Evolutionary conservation across 176 grass and related monocot genomes (phyloP), one percentile per base, ranked within the genome.

Genomic region (Avena sativa): DNA sequence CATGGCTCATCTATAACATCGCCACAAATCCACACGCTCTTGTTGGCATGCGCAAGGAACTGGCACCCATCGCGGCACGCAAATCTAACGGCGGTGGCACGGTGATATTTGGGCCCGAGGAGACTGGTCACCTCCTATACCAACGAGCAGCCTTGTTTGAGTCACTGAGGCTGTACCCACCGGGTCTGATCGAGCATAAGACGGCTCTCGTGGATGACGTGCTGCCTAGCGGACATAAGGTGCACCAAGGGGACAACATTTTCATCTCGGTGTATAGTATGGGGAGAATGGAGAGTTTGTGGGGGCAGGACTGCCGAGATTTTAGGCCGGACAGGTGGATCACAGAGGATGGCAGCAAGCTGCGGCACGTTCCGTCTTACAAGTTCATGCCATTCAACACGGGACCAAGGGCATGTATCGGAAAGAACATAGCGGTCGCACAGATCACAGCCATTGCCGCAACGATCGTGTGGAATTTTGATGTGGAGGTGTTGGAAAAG

Each of bases 291-390:
- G 87, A 86, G 73, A 30, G 44, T 32, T 11, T 87, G 26, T 92
- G 87, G 91, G 91, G 84, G 1, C 12, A 89, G 50, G 83, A 92
- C 51, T 87, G 87, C 83, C 3, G 11, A 46, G 83, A 86, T 46
- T 89, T 79, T 46, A 89, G 58, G 76, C 87, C 87, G 16, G 90
- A 89, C 79, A 64, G 90, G 30, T 92, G 87, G 87, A 67, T 92
- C 20, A 80, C 79, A 3, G 79, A 89, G 50, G 83, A 83, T 8
- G 83, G 83, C 8, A 83, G 86, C 12, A 75, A 57, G 61, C n/a
- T 89, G 57, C 48, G 43, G 23, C 21, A 87, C 15, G 62, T 85
- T 57, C 90, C 87, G 0, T 83, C 90, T 7, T 79, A 86, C 76
- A 83, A 74, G 76, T 92, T 80, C 60, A 13, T 92, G n/a, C 32